Percentiles rank a stretch among this genome's conserved stretches.
Evolutionary conservation across 495 filamentous ascomycete genomes (phyloP).

Genomic region (Wilcoxina mikolae): DNA sequence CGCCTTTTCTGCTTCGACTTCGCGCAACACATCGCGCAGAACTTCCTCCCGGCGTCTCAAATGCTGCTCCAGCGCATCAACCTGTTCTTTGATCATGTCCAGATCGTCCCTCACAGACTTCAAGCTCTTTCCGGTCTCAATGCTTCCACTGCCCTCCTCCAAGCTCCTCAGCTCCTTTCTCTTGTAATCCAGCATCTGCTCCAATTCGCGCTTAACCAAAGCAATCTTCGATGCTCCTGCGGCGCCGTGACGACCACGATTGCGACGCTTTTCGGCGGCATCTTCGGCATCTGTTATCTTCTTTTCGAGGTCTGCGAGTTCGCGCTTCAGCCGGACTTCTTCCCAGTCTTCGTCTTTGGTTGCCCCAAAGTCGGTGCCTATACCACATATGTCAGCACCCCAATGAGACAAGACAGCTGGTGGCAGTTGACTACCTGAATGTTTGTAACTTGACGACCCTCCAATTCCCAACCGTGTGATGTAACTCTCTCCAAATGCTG

Average conservation of each 20-base stretch:
- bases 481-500: slow-evolving; percentile 94
- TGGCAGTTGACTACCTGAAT: slow-evolving; percentile 33
- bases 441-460: slow-evolving; percentile 53
- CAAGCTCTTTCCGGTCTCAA: slow-evolving; percentile 45
- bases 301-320: slow-evolving; percentile 71
- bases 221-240: slow-evolving; percentile 46
- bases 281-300: slow-evolving; percentile 65
- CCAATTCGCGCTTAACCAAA: slow-evolving; percentile 81
- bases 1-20: slow-evolving; percentile 51
- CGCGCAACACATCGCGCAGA: slow-evolving; percentile 41
- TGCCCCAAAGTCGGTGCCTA: slow-evolving; percentile 62
- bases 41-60: slow-evolving; percentile 44
- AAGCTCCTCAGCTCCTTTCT: slow-evolving; percentile 47
- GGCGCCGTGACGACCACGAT: slow-evolving; percentile 36
- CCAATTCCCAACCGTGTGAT: slow-evolving; percentile 75
- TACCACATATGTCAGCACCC: neutral
- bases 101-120: slow-evolving; percentile 53
- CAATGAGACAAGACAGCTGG: neutral
- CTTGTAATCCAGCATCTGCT: slow-evolving; percentile 76
- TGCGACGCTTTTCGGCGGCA: slow-evolving; percentile 42
- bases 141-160: slow-evolving; percentile 61
- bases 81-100: slow-evolving; percentile 58
- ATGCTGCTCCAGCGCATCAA: slow-evolving; percentile 53
- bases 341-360: slow-evolving; percentile 77
- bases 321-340: slow-evolving; percentile 84